Evolutionary conservation across 1,284 basidiomycete species (phyloP).

Genomic region (Cryptococcus sp.): DNA sequence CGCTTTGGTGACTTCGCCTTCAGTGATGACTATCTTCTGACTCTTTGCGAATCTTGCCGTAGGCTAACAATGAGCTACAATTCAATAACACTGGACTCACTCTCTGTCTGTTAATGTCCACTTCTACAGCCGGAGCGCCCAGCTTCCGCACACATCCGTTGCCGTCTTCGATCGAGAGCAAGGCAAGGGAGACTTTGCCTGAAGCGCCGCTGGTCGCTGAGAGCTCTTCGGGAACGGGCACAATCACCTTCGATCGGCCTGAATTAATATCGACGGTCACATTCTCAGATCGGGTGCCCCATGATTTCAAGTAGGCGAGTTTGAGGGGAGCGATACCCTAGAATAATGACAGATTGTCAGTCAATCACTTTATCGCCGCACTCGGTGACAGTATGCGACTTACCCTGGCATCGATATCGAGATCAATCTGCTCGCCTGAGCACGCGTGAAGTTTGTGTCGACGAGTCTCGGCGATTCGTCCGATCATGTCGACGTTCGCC

Average conservation of each 20-base stretch:
- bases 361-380: not conserved
- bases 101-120: slow-evolving; percentile 83
- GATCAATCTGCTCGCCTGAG: slow-evolving; percentile 69
- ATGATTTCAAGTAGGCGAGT: slow-evolving; percentile 74
- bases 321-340: slow-evolving; percentile 84
- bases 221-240: slow-evolving; percentile 41
- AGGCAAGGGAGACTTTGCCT: slow-evolving; percentile 40
- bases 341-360: not conserved
- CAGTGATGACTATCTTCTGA: slow-evolving; percentile 68
- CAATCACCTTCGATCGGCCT: slow-evolving; percentile 42
- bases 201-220: slow-evolving; percentile 29
- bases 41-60: slow-evolving; percentile 72
- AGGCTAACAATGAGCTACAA: slow-evolving; percentile 59
- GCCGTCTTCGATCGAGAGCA: slow-evolving; percentile 77
- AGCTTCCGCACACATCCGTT: slow-evolving; percentile 82
- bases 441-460: slow-evolving; percentile 61
- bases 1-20: slow-evolving; percentile 70
- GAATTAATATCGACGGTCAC: slow-evolving; percentile 69
- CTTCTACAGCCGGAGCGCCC: slow-evolving; percentile 74
- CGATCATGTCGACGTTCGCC: slow-evolving; percentile 72
- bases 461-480: slow-evolving; percentile 35
- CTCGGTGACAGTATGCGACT: slow-evolving; percentile 27
- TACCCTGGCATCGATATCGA: slow-evolving; percentile 76
- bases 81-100: slow-evolving; percentile 54
- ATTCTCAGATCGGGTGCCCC: slow-evolving; percentile 57